phyloP scores from a whole-genome alignment of 2,329 filamentous ascomycete genomes.

The Chaetoscypha palmicola region DNA sequence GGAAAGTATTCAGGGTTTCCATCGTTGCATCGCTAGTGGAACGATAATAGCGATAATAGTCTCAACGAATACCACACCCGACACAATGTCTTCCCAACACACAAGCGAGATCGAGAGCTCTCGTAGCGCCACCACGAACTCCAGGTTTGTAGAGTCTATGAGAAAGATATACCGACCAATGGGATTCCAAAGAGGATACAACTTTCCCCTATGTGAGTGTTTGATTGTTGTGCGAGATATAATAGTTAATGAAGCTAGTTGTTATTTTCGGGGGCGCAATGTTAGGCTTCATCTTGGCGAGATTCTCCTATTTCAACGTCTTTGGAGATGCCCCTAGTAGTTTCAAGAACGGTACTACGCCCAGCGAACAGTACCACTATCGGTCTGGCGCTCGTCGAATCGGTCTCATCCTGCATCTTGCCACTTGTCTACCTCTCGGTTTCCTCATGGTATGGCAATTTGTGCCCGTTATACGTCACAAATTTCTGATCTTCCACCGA shows the following conservation, averaged over 20 bases:
- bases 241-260: background rate
- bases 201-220: conserved; percentile 42
- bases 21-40: too few species aligned
- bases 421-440: conserved; percentile 38
- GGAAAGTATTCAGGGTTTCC: too few species aligned
- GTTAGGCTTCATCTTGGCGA: conserved; percentile 19
- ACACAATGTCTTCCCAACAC: too few species aligned
- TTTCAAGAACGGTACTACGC: conserved; percentile 20
- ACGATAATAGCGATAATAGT: too few species aligned
- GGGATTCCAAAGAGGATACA: conserved; percentile 50
- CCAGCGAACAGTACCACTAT: conserved; percentile 39
- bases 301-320: conserved; percentile 16
- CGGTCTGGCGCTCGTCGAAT: conserved; percentile 26
- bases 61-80: too few species aligned
- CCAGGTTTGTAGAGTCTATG: background rate
- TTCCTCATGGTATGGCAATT: conserved; percentile 44
- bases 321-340: conserved; percentile 25
- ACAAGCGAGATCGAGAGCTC: background rate
- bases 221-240: background rate
- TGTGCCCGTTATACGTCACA: conserved; percentile 41
- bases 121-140: background rate
- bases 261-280: conserved; percentile 21
- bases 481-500: conserved; percentile 47
- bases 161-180: conserved; percentile 51
- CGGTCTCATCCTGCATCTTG: conserved; percentile 42